Evolutionary conservation across 805 yeast genomes (phyloP), one percentile per base, ranked within the genome.

Genomic region (Isabelozyma rhagii): DNA sequence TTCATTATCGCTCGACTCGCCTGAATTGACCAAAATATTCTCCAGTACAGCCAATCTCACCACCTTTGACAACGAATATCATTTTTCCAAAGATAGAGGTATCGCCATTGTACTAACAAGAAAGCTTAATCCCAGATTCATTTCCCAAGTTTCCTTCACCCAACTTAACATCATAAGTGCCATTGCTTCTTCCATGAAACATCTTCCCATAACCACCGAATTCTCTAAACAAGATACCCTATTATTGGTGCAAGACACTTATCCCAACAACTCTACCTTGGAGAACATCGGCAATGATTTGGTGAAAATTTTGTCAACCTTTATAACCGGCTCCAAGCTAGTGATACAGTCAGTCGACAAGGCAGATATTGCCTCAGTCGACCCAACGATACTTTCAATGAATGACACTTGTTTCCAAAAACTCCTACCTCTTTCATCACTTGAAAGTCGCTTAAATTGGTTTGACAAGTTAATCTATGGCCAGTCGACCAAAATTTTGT

Each of bases 161-260:
- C 85, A 82, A 49, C 67, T 76, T 50, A 79, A 80, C 53, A 61
- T 82, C 40, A 77, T 81, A 4, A 77, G 84, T 53, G 72, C 82
- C 6, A 65, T 78, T 34, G 81, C 87, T 2, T 72, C 86, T 1
- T 68, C 78, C 18, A 53, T 79, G 43, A 81, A 77, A 55, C 76
- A 74, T 39, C 66, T 80, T 61, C 75, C 82, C 1, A 69, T 48
- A 54, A 65, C 50, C 67, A 75, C 48, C 66, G 76, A 25, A 54
- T 68, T 50, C 51, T 63, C 8, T 42, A 63, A 28, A 14, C 65
- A 29, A 47, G 77, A 60, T 55, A 59, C 39, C 11, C 47, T 62
- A 6, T 57, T 56, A 14, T 58, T 61, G 17, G 58, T 66, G 8
- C 63, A 60, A 42, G 56, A 54, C 36, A 13, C 15, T 11, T 43